These are phyloP conservation scores for Cucumis cinereus DNA, from an alignment of 306 rosid species.

Conservation along the genomic window DNA sequence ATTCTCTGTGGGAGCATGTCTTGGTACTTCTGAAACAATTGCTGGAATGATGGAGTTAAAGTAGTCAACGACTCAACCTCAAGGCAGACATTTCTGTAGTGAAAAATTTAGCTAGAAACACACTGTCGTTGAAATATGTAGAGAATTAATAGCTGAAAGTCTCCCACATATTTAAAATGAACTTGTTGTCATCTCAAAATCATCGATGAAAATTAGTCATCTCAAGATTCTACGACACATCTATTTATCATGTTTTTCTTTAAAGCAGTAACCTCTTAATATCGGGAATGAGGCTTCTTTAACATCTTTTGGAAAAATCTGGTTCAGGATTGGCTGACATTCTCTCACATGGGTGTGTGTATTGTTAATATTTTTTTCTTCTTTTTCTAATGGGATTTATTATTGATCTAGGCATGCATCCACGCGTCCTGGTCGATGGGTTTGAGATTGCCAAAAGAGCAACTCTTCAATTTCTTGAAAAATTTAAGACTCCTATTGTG, in stretches of 20 bases:
- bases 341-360: background rate
- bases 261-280: background rate
- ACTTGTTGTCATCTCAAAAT: background rate
- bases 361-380: background rate
- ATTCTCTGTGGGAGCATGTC: background rate
- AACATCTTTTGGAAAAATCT: background rate
- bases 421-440: conserved; percentile 92
- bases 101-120: background rate
- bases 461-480: conserved; percentile 79
- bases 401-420: conserved; percentile 74
- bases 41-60: background rate
- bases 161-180: background rate
- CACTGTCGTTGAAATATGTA: background rate
- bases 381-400: background rate
- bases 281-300: background rate
- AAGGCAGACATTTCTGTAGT: background rate
- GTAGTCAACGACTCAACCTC: background rate
- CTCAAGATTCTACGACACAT: background rate
- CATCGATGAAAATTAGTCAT: background rate
- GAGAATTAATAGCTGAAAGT: background rate
- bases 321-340: background rate
- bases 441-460: conserved; percentile 92
- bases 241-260: background rate
- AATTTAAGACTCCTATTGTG: conserved; percentile 75
- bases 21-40: background rate